Conservation (phyloP, 495 filamentous ascomycete species). For the Hypoxylon lenormandii region DNA sequence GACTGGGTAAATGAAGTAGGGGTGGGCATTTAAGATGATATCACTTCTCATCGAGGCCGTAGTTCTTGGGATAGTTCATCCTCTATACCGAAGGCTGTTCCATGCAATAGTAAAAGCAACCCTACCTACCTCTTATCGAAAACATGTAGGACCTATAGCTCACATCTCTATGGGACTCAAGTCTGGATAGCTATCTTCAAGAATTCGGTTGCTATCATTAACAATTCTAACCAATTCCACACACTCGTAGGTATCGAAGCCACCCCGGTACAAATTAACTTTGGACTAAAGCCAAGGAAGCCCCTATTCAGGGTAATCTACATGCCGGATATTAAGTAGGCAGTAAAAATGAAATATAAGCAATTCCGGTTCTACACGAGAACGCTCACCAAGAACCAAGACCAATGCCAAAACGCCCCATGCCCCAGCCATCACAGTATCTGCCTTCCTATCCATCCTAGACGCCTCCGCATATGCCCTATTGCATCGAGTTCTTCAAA, state of each 20-base stretch:
- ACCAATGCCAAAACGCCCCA: constrained; percentile 27
- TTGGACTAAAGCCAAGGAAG: not conserved
- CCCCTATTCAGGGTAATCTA: not conserved
- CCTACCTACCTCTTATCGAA: too few species aligned
- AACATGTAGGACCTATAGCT: too few species aligned
- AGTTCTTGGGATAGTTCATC: too few species aligned
- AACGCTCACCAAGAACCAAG: constrained; percentile 8
- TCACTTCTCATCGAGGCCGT: too few species aligned
- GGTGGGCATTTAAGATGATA: too few species aligned
- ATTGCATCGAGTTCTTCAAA: not conserved
- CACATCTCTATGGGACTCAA: too few species aligned
- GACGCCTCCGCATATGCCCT: constrained; percentile 32
- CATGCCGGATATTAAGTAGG: not conserved
- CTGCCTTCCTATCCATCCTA: constrained; percentile 23
- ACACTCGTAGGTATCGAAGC: not conserved
- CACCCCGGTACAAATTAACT: not conserved
- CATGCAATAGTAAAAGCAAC: too few species aligned
- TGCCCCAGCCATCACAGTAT: constrained; percentile 11
- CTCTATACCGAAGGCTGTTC: too few species aligned
- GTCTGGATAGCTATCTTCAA: too few species aligned
- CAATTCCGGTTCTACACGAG: not conserved
- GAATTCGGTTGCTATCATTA: too few species aligned
- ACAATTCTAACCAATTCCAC: too few species aligned
- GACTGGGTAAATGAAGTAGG: too few species aligned
- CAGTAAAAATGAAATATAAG: not conserved